These are phyloP conservation scores for Dacryopinax primogenitus DNA, from an alignment of 768 basidiomycete genomes.

Conservation along the genomic window DNA sequence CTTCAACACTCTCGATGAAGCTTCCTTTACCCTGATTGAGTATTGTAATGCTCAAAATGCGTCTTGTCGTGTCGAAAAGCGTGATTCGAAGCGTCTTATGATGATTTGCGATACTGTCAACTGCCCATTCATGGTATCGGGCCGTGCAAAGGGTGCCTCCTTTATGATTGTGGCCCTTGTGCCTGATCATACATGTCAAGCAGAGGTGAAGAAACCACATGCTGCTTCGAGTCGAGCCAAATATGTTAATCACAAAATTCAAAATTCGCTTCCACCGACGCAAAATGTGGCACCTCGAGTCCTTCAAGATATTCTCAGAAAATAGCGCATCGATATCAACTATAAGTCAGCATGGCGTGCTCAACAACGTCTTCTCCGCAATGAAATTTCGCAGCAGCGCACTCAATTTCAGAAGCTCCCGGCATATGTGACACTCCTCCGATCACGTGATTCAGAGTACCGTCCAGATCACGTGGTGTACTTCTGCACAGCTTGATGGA, in stretches of 20 bases:
- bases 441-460: background rate
- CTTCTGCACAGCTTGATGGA: too few species aligned
- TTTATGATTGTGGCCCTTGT: background rate
- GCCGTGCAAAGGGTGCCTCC: background rate
- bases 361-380: background rate
- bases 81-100: background rate
- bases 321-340: background rate
- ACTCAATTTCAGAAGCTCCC: background rate
- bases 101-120: background rate
- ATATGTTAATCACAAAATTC: background rate
- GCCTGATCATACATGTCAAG: background rate
- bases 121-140: background rate
- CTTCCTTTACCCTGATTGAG: background rate
- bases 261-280: background rate
- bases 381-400: background rate
- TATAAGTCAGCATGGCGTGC: background rate
- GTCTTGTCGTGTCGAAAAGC: background rate
- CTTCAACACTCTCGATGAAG: background rate
- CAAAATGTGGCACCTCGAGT: background rate
- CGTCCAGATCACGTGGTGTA: too few species aligned
- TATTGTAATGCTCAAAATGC: background rate
- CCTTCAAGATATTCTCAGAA: background rate
- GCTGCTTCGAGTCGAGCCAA: background rate
- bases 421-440: background rate
- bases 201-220: background rate